A percentile compares a stretch with the other conserved stretches of the same genome.
phyloP scores from a whole-genome alignment of 257 asterid genomes.

The Ballota nigra region DNA sequence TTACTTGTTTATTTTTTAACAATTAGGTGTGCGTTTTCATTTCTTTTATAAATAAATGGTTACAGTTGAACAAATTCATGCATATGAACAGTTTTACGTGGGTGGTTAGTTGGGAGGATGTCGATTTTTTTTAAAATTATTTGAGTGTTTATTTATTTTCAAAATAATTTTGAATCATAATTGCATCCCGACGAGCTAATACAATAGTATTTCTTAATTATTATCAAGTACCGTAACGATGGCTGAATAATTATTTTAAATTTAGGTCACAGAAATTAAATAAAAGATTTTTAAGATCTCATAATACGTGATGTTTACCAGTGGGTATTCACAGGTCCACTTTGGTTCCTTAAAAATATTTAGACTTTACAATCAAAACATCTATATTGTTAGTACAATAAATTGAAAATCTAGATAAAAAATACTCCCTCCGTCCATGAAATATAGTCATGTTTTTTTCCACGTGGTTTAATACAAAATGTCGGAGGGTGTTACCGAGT shows the following conservation, averaged over 20 bases:
- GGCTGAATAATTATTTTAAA: neutral
- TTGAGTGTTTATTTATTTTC: slow-evolving; percentile 8
- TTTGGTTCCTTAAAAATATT: neutral
- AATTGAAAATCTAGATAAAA: neutral
- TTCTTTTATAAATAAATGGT: slow-evolving; percentile 15
- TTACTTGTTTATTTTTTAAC: neutral
- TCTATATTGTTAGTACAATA: neutral
- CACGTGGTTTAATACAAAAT: no score
- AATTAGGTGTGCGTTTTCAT: slow-evolving; percentile 29
- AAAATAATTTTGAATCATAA: neutral
- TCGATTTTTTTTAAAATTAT: neutral
- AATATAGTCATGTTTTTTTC: no score
- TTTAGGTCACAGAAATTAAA: neutral
- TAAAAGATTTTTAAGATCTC: neutral
- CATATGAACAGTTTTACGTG: slow-evolving; percentile 24
- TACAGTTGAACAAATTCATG: slow-evolving; percentile 39
- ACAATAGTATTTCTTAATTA: neutral
- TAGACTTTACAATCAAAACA: neutral
- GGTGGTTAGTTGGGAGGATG: slow-evolving; percentile 16
- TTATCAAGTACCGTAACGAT: neutral
- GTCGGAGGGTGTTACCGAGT: no score
- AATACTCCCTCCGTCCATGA: no score
- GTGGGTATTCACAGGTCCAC: neutral
- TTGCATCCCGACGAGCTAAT: slow-evolving; percentile 11
- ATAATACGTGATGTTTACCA: neutral